Evolutionary conservation across 192 early-diverging fungal species (phyloP).

Genomic region (Diversispora epigaea): DNA sequence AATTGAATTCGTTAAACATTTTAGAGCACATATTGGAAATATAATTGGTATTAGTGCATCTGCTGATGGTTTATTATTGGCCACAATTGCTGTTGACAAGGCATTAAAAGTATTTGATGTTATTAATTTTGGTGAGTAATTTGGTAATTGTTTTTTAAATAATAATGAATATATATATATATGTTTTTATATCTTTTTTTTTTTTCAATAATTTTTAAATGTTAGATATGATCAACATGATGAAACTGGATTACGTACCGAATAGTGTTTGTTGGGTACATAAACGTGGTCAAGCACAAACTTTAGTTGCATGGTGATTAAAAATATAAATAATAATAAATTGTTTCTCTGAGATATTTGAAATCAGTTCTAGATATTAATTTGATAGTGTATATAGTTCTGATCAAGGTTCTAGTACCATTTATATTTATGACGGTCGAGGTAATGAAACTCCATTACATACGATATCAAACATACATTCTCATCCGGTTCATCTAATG

Average conservation of each 20-base stretch:
- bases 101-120: conserved; percentile 94
- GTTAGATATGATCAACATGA: conserved; percentile 95
- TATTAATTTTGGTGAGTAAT: conserved; percentile 80
- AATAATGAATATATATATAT: not conserved
- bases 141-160: not conserved
- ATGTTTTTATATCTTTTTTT: not conserved
- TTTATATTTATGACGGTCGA: conserved; percentile 85
- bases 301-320: conserved; percentile 74
- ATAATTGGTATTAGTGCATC: conserved; percentile 61
- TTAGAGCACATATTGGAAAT: conserved; percentile 75
- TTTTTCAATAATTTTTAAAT: too few relatives aligned
- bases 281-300: conserved; percentile 79
- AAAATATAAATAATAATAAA: not conserved
- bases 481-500: conserved; percentile 75
- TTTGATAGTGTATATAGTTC: conserved; percentile 51
- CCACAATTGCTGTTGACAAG: conserved; percentile 80
- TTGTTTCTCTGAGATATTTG: not conserved
- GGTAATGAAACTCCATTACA: conserved; percentile 62
- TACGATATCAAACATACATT: conserved; percentile 65
- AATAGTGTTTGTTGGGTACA: conserved; percentile 81
- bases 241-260: conserved; percentile 77
- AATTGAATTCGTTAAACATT: conserved; percentile 99
- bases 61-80: conserved; percentile 76
- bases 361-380: not conserved
- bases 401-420: conserved; percentile 64